These are phyloP conservation scores for Tricholoma flavovirens DNA, from an alignment of 768 basidiomycete species.

Conservation along the genomic window DNA sequence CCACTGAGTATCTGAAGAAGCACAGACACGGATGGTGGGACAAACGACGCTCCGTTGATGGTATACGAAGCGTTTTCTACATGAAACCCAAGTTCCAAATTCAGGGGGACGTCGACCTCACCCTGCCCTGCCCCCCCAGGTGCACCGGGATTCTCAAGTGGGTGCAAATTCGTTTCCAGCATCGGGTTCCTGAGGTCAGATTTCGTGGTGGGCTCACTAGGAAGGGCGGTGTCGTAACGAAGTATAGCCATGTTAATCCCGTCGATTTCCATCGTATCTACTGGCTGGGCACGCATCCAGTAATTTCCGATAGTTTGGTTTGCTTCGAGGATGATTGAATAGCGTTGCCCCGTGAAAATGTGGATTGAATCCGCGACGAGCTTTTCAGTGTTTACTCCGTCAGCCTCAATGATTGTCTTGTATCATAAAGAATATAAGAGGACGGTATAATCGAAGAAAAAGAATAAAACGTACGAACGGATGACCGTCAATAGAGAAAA, in stretches of 20 bases:
- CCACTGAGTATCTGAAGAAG: conserved; percentile 53
- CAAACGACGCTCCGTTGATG: conserved; percentile 28
- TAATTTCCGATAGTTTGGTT: conserved; percentile 45
- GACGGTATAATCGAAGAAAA: background rate
- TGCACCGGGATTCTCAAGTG: conserved; percentile 9
- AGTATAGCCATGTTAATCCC: conserved; percentile 53
- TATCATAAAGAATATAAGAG: conserved; percentile 12
- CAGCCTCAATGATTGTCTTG: conserved; percentile 46
- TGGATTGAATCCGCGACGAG: conserved; percentile 34
- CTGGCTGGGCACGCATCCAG: conserved; percentile 32
- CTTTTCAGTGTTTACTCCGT: conserved; percentile 37
- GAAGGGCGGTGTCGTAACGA: conserved; percentile 27
- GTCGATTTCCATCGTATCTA: conserved; percentile 18
- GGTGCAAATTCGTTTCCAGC: conserved; percentile 20
- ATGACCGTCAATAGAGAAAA: conserved; percentile 43
- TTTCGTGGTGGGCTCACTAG: conserved; percentile 24
- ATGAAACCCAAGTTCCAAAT: conserved; percentile 17
- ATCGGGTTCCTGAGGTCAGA: conserved; percentile 18
- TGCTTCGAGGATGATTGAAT: conserved; percentile 35
- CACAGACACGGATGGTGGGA: conserved; percentile 41
- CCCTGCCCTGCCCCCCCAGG: conserved; percentile 11
- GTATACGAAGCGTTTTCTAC: conserved; percentile 10
- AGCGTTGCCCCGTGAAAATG: conserved; percentile 17
- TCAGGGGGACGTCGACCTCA: conserved; percentile 19
- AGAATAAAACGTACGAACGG: conserved; percentile 3